Conservation (phyloP, 2,329 filamentous ascomycete species). For the Colletotrichum lini region DNA sequence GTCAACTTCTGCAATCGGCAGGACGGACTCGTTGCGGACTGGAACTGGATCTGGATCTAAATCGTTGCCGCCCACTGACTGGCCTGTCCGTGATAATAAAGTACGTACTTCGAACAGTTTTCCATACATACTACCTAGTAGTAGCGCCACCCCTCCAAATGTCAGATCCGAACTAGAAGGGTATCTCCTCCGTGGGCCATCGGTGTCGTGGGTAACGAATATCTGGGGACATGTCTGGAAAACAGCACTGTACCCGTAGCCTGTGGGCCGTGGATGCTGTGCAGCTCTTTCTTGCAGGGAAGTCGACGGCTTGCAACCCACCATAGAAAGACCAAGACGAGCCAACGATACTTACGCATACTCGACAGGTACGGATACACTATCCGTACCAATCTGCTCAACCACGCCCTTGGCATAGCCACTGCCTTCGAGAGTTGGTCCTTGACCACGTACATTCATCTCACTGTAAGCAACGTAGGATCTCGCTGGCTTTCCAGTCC, state of each 20-base stretch:
- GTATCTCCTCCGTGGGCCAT: constrained; percentile 36
- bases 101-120: background rate
- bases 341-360: background rate
- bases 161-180: constrained; percentile 37
- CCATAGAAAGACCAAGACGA: constrained; percentile 17
- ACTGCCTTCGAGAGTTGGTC: too few species aligned
- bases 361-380: too few species aligned
- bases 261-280: constrained; percentile 23
- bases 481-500: too few species aligned
- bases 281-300: constrained; percentile 29
- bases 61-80: constrained; percentile 21
- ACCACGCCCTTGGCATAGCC: too few species aligned
- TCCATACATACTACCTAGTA: background rate
- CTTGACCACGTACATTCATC: too few species aligned
- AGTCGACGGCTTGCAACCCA: constrained; percentile 7
- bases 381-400: too few species aligned
- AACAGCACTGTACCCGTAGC: constrained; percentile 7
- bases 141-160: constrained; percentile 4
- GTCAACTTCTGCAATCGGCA: constrained; percentile 36
- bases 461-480: too few species aligned
- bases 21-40: constrained; percentile 11
- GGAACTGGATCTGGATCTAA: background rate
- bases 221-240: constrained; percentile 29
- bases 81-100: background rate
- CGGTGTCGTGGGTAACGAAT: constrained; percentile 29